Evolutionary conservation across 2,329 filamentous ascomycete species (phyloP).

Genomic region (Grosmannia huntii): DNA sequence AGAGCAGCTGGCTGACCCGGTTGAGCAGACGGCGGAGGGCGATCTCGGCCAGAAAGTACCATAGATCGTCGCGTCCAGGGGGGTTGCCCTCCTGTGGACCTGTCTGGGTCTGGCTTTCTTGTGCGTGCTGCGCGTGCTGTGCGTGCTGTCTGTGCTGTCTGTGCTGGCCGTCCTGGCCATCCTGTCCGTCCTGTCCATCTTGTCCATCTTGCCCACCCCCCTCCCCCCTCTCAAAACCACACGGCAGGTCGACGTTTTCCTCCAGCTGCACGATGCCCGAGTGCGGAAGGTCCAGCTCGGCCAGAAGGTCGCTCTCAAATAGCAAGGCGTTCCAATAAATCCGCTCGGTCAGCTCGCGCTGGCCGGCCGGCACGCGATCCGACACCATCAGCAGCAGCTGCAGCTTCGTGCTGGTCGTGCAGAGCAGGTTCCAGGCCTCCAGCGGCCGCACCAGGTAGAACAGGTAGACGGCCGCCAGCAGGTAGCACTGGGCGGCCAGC

Average conservation of each 20-base stretch:
- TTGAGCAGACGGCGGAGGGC: constrained; percentile 65
- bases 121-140: too few species aligned
- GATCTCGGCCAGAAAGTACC: constrained; percentile 80
- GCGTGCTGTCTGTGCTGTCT: too few species aligned
- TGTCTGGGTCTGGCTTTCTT: too few species aligned
- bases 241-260: constrained; percentile 65
- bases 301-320: constrained; percentile 68
- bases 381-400: constrained; percentile 66
- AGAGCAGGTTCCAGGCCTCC: constrained; percentile 71
- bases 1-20: constrained; percentile 66
- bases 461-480: constrained; percentile 68
- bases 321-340: constrained; percentile 78
- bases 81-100: too few species aligned
- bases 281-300: constrained; percentile 69
- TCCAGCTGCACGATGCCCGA: constrained; percentile 75
- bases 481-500: constrained; percentile 65
- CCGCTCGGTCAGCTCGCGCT: constrained; percentile 60
- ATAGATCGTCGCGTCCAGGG: constrained; percentile 62
- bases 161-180: too few species aligned
- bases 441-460: constrained; percentile 73
- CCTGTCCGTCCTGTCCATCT: too few species aligned
- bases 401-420: constrained; percentile 68
- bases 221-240: constrained; percentile 49
- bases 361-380: constrained; percentile 54
- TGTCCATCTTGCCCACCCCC: too few species aligned